Evolutionary conservation across 1,284 basidiomycete genomes (phyloP).

Genomic region (Thecaphora frezii): DNA sequence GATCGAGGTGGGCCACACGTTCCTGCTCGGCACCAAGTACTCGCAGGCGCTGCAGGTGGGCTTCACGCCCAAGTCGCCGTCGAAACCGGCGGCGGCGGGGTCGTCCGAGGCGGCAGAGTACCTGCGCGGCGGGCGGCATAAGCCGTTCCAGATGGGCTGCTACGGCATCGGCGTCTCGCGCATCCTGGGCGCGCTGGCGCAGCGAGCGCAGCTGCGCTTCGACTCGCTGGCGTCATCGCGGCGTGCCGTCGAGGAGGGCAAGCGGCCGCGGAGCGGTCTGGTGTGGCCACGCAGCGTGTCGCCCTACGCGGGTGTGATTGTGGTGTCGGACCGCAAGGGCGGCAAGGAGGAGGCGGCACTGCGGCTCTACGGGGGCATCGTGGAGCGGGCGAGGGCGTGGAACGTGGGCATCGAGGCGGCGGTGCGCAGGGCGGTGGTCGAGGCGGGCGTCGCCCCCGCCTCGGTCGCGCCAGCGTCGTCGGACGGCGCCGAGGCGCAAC

Average conservation of each 20-base stretch:
- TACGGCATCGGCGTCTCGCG: conserved; percentile 60
- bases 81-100: neutral
- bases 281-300: conserved; percentile 51
- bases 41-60: conserved; percentile 47
- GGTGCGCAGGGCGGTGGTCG: neutral
- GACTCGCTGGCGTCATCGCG: neutral
- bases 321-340: conserved; percentile 14
- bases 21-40: conserved; percentile 58
- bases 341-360: neutral
- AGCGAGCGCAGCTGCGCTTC: conserved; percentile 16
- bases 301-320: conserved; percentile 37
- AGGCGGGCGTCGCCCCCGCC: neutral
- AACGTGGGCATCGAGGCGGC: neutral
- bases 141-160: conserved; percentile 60
- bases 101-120: neutral
- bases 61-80: conserved; percentile 12
- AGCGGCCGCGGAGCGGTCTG: conserved; percentile 27
- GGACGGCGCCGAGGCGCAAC: too few species aligned
- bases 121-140: conserved; percentile 11
- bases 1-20: conserved; percentile 60
- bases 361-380: too few species aligned
- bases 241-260: too few species aligned
- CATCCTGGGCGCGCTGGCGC: conserved; percentile 57
- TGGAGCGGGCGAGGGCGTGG: too few species aligned
- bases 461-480: neutral